Conservation (phyloP, 1,284 basidiomycete genomes). For the Leccinum proliferum region DNA sequence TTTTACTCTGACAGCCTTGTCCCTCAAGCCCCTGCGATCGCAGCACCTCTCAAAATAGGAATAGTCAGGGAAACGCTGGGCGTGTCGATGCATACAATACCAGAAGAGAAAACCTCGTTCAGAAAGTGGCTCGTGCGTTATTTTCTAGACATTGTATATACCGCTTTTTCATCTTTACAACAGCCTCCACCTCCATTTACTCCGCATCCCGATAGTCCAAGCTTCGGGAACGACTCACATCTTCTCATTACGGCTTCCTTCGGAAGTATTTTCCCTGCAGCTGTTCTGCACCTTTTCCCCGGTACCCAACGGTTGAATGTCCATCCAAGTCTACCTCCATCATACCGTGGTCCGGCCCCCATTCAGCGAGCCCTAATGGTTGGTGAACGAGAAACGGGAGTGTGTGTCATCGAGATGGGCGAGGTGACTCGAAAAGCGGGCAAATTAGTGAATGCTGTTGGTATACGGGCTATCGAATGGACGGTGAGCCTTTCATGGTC, state of each 20-base stretch:
- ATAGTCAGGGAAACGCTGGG: constrained; percentile 31
- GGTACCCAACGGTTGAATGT: constrained; percentile 75
- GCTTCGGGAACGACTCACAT: constrained; percentile 33
- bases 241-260: constrained; percentile 90
- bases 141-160: constrained; percentile 1
- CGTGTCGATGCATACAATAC: constrained; percentile 54
- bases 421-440: constrained; percentile 33
- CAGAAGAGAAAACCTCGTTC: constrained; percentile 49
- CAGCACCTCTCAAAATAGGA: constrained; percentile 35
- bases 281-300: constrained; percentile 52
- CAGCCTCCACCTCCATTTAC: constrained; percentile 32
- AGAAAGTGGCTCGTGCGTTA: constrained; percentile 46
- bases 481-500: constrained; percentile 14
- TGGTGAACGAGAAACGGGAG: constrained; percentile 47
- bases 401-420: constrained; percentile 51
- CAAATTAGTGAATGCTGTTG: constrained; percentile 40
- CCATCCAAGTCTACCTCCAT: constrained; percentile 87
- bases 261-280: constrained; percentile 69
- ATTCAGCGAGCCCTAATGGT: constrained; percentile 76
- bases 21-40: constrained; percentile 9
- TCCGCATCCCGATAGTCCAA: constrained; percentile 22
- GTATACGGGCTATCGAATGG: constrained; percentile 49
- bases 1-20: background rate
- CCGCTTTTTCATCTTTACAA: constrained; percentile 13
- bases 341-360: constrained; percentile 89